These are phyloP conservation scores for Leishmania tarentolae DNA, from an alignment of 208 protist species.

Conservation along the genomic window DNA sequence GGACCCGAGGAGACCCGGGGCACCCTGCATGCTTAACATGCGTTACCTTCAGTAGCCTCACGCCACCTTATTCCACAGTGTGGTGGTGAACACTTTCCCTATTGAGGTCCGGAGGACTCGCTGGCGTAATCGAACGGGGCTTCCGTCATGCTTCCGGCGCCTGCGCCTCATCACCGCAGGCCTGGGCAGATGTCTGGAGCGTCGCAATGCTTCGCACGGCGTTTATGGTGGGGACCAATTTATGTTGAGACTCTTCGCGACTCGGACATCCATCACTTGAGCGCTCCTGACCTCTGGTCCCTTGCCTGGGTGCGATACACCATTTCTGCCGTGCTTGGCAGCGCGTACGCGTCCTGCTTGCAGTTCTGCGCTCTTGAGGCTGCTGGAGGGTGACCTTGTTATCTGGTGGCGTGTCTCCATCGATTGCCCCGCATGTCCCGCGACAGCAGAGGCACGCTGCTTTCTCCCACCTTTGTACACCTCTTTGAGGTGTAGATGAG, in stretches of 20 bases:
- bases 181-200: not conserved
- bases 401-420: too few species aligned
- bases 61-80: not conserved
- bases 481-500: too few species aligned
- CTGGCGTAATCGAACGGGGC: not conserved
- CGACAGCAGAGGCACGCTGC: too few species aligned
- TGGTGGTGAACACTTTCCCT: too few species aligned
- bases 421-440: too few species aligned
- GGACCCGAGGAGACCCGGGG: not conserved
- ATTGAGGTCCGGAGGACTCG: not conserved
- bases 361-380: too few species aligned
- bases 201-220: not conserved
- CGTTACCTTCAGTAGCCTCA: not conserved
- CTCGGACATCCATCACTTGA: not conserved
- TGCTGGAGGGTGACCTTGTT: too few species aligned
- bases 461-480: too few species aligned
- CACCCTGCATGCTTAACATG: not conserved
- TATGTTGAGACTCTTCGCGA: not conserved
- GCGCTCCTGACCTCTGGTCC: not conserved
- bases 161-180: not conserved
- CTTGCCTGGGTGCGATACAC: not conserved
- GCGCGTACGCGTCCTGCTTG: too few species aligned
- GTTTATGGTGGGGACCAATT: not conserved
- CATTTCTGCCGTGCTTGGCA: not conserved
- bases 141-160: too few species aligned